These are phyloP conservation scores for Fusarium aywerte DNA, from an alignment of 2,329 filamentous ascomycete genomes.

Conservation along the genomic window DNA sequence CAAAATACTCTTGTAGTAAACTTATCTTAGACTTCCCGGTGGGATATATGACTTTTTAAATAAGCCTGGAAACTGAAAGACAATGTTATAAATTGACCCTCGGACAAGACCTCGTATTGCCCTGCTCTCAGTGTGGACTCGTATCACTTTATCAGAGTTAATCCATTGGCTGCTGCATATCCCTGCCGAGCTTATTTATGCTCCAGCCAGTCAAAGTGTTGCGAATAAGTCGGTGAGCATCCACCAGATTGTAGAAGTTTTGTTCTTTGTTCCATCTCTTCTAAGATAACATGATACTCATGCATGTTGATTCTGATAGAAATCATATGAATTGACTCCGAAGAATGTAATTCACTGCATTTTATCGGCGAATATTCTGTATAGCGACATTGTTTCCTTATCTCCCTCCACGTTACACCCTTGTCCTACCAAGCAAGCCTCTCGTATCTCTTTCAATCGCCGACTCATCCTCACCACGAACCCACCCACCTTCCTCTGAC, in stretches of 20 bases:
- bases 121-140: background rate
- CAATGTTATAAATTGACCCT: background rate
- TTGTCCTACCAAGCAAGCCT: background rate
- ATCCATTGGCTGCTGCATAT: background rate
- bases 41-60: no score
- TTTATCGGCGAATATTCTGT: background rate
- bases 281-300: constrained; percentile 13
- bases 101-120: background rate
- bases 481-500: background rate
- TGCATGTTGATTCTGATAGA: background rate
- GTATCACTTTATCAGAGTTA: fast-evolving
- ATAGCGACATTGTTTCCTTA: background rate
- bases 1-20: no score
- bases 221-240: background rate
- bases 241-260: constrained; percentile 5
- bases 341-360: no score
- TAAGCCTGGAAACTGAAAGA: background rate
- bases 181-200: background rate
- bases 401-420: background rate
- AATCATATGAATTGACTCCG: background rate
- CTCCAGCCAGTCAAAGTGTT: background rate
- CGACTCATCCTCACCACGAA: constrained; percentile 11
- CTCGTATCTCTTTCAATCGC: constrained; percentile 18
- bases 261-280: background rate
- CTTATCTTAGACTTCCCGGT: no score